phyloP scores from a whole-genome alignment of 1,284 basidiomycete genomes.

The Pascua sp. region DNA sequence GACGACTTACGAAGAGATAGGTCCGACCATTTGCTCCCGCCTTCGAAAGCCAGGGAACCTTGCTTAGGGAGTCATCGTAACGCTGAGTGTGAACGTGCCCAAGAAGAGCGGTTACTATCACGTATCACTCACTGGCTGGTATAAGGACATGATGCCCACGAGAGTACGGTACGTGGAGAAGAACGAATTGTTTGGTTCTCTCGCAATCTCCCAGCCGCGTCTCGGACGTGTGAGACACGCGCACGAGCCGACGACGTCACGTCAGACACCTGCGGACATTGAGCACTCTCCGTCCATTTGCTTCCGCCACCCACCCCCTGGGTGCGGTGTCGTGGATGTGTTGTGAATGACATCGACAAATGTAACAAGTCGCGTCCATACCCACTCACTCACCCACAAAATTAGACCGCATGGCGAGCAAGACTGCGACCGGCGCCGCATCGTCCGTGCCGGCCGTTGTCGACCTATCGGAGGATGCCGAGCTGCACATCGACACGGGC shows the following conservation, averaged over 20 bases:
- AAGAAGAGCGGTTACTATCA: too few relatives aligned
- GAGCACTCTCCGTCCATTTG: not conserved
- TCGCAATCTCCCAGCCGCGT: too few relatives aligned
- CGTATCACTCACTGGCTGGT: too few relatives aligned
- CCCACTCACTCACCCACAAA: not conserved
- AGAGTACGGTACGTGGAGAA: too few relatives aligned
- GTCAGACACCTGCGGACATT: constrained; percentile 1
- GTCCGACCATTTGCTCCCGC: too few relatives aligned
- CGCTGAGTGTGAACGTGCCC: too few relatives aligned
- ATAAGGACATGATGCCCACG: too few relatives aligned
- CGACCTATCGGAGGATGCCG: constrained; percentile 5
- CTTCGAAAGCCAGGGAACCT: too few relatives aligned
- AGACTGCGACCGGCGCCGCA: not conserved
- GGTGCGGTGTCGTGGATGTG: not conserved
- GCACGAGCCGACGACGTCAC: not conserved
- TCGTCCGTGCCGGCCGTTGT: constrained; percentile 2
- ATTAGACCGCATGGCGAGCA: constrained; percentile 12
- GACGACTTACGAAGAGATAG: too few relatives aligned
- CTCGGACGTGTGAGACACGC: too few relatives aligned
- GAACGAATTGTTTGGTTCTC: too few relatives aligned
- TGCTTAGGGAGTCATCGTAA: too few relatives aligned
- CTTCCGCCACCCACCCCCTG: not conserved
- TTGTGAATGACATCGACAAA: not conserved
- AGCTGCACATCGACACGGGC: not conserved
- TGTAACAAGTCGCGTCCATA: not conserved